phyloP scores from a whole-genome alignment of 331 rosid genomes.

The Prunus yedoensis region DNA sequence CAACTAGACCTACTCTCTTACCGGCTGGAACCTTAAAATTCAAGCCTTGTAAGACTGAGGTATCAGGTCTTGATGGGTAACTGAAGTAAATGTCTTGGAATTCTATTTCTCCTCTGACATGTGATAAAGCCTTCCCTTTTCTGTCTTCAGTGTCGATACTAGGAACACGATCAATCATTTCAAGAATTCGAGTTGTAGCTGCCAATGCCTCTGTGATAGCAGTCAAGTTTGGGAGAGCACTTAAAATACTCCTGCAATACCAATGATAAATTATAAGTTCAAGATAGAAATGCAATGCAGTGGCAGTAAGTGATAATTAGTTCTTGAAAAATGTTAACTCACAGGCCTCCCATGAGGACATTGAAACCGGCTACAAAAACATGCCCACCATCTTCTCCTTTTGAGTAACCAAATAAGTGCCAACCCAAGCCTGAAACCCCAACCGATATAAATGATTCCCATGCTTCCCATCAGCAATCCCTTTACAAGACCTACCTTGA shows the following conservation, averaged over 20 bases:
- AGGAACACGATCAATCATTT: conserved; percentile 72
- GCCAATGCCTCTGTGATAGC: conserved; percentile 70
- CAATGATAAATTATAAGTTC: conserved; percentile 15
- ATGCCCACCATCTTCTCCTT: conserved; percentile 79
- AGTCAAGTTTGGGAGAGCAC: conserved; percentile 90
- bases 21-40: conserved; percentile 76
- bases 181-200: conserved; percentile 68
- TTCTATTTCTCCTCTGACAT: conserved; percentile 75
- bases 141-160: conserved; percentile 67
- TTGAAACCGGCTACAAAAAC: conserved; percentile 82
- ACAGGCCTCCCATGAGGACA: conserved; percentile 95
- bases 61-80: conserved; percentile 81
- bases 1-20: conserved; percentile 73
- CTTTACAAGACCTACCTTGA: conserved; percentile 68
- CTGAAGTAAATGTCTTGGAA: conserved; percentile 56
- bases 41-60: conserved; percentile 61
- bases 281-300: neutral
- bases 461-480: conserved; percentile 90
- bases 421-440: conserved; percentile 98
- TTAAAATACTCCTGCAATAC: conserved; percentile 73
- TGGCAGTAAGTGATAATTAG: neutral
- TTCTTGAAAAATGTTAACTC: conserved; percentile 38
- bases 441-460: conserved; percentile 77
- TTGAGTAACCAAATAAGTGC: conserved; percentile 66
- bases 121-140: conserved; percentile 77